Conservation (phyloP, 352 stramenopile species). For the Globisporangium camurandrum region DNA sequence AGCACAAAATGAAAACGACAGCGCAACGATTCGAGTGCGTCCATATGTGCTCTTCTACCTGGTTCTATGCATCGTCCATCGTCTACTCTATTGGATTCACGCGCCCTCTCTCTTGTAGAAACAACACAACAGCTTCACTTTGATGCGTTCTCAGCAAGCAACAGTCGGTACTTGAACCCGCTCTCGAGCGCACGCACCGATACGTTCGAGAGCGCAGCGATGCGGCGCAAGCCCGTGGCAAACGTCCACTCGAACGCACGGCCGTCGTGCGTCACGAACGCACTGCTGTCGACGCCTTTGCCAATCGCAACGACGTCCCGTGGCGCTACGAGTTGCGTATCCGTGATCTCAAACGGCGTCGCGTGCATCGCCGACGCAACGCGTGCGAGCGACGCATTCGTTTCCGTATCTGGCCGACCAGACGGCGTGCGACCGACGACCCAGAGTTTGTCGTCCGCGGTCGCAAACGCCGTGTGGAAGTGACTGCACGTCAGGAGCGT, state of each 20-base stretch:
- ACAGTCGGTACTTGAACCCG: constrained; percentile 62
- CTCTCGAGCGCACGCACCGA: constrained; percentile 54
- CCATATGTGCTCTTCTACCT: neutral
- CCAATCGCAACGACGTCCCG: constrained; percentile 52
- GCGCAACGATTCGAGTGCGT: too few species aligned
- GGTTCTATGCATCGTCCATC: too few species aligned
- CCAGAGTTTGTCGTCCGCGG: constrained; percentile 70
- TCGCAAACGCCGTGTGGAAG: constrained; percentile 81
- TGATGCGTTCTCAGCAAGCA: constrained; percentile 23
- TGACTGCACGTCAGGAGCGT: constrained; percentile 66
- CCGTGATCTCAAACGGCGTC: constrained; percentile 56
- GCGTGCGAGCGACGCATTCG: constrained; percentile 38
- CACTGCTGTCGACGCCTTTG: constrained; percentile 71
- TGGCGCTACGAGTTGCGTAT: constrained; percentile 31
- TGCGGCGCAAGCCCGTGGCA: constrained; percentile 35
- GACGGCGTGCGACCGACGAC: constrained; percentile 69
- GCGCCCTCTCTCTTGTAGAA: too few species aligned
- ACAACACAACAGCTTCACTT: too few species aligned
- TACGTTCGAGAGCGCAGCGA: constrained; percentile 31
- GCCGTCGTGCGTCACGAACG: constrained; percentile 64
- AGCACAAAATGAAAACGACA: too few species aligned
- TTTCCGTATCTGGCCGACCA: constrained; percentile 32
- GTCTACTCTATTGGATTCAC: too few species aligned
- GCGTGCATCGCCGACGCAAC: constrained; percentile 68
- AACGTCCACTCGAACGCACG: constrained; percentile 72